A percentile compares a stretch with the other conserved stretches of the same genome.
phyloP scores from a whole-genome alignment of 2,329 filamentous ascomycete species.

The Fusarium globosum region DNA sequence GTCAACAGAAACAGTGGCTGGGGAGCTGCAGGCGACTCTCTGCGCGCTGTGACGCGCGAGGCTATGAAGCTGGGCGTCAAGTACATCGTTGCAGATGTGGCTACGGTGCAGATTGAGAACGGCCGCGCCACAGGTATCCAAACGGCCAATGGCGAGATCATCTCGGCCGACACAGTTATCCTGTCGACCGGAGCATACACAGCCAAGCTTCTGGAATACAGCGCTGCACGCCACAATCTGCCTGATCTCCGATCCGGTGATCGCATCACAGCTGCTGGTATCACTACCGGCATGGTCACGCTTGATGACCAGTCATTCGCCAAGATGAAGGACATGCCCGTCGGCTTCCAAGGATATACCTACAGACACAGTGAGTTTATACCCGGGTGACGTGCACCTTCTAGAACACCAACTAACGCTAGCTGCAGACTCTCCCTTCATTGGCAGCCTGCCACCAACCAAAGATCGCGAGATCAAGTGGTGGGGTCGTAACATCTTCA shows the following conservation, averaged over 20 bases:
- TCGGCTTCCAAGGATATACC: slow-evolving; percentile 56
- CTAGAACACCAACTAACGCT: slow-evolving; percentile 47
- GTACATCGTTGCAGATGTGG: slow-evolving; percentile 66
- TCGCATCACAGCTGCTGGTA: slow-evolving; percentile 68
- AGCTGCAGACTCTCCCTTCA: slow-evolving; percentile 61
- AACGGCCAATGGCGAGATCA: slow-evolving; percentile 56
- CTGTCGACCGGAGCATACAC: slow-evolving; percentile 70
- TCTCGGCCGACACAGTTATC: slow-evolving; percentile 63
- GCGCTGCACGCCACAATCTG: slow-evolving; percentile 59
- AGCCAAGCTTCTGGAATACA: slow-evolving; percentile 64
- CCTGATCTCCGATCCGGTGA: slow-evolving; percentile 62
- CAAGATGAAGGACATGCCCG: slow-evolving; percentile 61
- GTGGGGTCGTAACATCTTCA: slow-evolving; percentile 71
- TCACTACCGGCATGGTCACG: slow-evolving; percentile 67
- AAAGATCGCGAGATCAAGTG: slow-evolving; percentile 64
- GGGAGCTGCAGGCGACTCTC: slow-evolving; percentile 69
- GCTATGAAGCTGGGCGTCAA: slow-evolving; percentile 67
- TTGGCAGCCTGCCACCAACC: slow-evolving; percentile 68
- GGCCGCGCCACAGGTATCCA: slow-evolving; percentile 62
- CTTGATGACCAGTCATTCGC: slow-evolving; percentile 60
- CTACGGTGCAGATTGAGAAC: slow-evolving; percentile 58
- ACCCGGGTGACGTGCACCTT: not conserved
- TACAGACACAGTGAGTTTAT: slow-evolving; percentile 50
- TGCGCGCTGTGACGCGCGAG: slow-evolving; percentile 64
- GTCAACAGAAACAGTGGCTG: slow-evolving; percentile 72